Conservation (phyloP, 495 filamentous ascomycete species). For the Recurvomyces mirabilis region DNA sequence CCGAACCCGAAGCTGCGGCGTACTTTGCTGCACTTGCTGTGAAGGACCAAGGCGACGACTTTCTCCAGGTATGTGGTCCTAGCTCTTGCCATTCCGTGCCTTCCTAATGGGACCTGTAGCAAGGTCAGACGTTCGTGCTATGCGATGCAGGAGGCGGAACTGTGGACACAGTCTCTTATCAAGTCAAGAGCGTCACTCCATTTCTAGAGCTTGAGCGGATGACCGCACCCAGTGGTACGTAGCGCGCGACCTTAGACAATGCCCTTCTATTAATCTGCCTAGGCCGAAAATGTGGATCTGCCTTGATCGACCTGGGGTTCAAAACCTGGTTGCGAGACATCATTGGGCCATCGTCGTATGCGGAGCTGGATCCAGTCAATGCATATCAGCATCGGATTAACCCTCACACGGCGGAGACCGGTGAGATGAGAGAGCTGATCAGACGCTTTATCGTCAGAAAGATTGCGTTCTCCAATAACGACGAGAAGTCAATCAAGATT, state of each 20-base stretch:
- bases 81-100: too few relatives aligned
- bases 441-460: background rate
- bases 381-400: background rate
- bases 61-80: background rate
- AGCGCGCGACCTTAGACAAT: background rate
- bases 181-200: background rate
- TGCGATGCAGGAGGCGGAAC: background rate
- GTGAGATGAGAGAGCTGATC: background rate
- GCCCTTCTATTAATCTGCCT: background rate
- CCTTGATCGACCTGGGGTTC: background rate
- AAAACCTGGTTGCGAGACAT: background rate
- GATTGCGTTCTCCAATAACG: background rate
- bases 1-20: background rate
- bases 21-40: background rate
- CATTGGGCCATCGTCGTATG: background rate
- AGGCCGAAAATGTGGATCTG: background rate
- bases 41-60: background rate
- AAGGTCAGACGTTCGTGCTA: too few relatives aligned
- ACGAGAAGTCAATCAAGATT: background rate
- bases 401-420: background rate
- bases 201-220: background rate
- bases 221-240: background rate
- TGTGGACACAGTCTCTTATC: background rate
- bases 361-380: background rate
- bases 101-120: too few relatives aligned